Evolutionary conservation across 2,329 filamentous ascomycete genomes (phyloP).

Genomic region (Aspergillus awamori): DNA sequence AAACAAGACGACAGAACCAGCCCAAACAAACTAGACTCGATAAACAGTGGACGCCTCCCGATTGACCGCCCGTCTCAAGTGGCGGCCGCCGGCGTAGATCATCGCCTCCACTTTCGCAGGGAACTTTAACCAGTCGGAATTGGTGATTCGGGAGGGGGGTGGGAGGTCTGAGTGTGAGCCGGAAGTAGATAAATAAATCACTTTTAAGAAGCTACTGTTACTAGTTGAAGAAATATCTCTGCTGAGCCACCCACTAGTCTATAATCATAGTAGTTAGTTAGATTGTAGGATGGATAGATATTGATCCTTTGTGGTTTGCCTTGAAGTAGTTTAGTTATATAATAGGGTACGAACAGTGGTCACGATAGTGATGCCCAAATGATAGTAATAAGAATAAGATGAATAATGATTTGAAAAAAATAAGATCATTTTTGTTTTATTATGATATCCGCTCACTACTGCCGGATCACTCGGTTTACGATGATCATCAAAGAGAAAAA

Average conservation of each 20-base stretch:
- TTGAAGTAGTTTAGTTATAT: too few species aligned
- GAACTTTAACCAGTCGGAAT: slow-evolving; percentile 1
- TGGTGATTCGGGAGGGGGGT: neutral
- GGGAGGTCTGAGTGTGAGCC: too few species aligned
- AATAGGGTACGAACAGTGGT: too few species aligned
- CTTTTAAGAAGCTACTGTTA: too few species aligned
- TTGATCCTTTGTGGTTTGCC: too few species aligned
- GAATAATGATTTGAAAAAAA: too few species aligned
- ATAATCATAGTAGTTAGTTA: too few species aligned
- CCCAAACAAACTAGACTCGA: neutral
- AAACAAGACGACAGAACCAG: neutral
- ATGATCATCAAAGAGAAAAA: neutral
- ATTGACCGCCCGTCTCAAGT: slow-evolving; percentile 3
- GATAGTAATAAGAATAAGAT: too few species aligned
- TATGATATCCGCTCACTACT: neutral
- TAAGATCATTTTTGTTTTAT: neutral
- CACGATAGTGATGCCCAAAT: too few species aligned
- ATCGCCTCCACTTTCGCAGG: slow-evolving; percentile 1
- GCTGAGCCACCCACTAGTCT: too few species aligned
- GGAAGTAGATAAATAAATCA: neutral
- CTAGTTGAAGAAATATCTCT: too few species aligned
- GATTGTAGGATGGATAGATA: too few species aligned
- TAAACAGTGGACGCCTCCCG: neutral
- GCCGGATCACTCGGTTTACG: neutral
- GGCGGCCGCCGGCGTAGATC: slow-evolving; percentile 4